phyloP scores from a whole-genome alignment of 805 yeast genomes.

The Candida boleticola region DNA sequence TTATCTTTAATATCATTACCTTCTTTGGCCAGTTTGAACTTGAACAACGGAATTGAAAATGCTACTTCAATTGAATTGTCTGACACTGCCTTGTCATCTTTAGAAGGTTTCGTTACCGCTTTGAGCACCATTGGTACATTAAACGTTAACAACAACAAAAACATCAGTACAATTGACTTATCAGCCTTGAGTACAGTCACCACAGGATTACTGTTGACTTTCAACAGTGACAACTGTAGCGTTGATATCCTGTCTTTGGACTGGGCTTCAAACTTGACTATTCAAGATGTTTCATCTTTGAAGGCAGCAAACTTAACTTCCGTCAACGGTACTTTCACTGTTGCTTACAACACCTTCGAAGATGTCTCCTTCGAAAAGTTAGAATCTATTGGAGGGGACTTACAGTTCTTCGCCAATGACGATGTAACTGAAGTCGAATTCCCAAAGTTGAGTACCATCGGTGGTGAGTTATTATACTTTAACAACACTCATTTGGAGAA shows the following conservation, averaged over 20 bases:
- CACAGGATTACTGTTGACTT: constrained; percentile 33
- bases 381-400: constrained; percentile 36
- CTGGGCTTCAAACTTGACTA: constrained; percentile 44
- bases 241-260: constrained; percentile 32
- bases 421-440: constrained; percentile 32
- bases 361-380: constrained; percentile 27
- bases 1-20: constrained; percentile 41
- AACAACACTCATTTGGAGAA: constrained; percentile 40
- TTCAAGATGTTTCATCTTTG: constrained; percentile 38
- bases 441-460: constrained; percentile 30
- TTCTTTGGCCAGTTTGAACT: constrained; percentile 35
- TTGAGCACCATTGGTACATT: constrained; percentile 31
- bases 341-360: constrained; percentile 41
- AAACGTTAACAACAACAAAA: constrained; percentile 44
- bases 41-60: constrained; percentile 34
- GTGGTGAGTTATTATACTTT: constrained; percentile 40
- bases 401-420: constrained; percentile 42
- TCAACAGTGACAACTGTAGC: constrained; percentile 38
- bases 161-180: constrained; percentile 35
- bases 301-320: constrained; percentile 30
- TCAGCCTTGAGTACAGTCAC: constrained; percentile 29
- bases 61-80: constrained; percentile 34
- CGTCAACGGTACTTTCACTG: constrained; percentile 39
- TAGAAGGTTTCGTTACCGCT: constrained; percentile 30
- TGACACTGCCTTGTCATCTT: constrained; percentile 40